Percentiles rank a stretch among this genome's conserved stretches.
Conservation (phyloP, 1,284 basidiomycete genomes). For the Fomitopsis betulina region DNA sequence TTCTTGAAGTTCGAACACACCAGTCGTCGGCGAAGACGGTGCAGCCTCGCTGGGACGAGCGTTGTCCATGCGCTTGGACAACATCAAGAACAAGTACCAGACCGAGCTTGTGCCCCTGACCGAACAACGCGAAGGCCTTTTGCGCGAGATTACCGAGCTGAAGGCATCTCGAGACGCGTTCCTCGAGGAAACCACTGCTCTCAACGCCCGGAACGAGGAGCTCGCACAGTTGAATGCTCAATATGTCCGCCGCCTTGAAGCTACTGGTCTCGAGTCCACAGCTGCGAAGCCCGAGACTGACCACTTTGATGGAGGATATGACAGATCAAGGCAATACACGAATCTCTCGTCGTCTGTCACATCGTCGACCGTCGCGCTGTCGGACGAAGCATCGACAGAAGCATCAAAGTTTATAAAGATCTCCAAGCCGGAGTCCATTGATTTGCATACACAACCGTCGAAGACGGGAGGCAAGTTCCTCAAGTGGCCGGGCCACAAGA, state of each 20-base stretch:
- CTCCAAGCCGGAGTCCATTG: conserved; percentile 25
- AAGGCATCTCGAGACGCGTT: conserved; percentile 83
- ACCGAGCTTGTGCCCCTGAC: conserved; percentile 83
- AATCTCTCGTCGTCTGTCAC: conserved; percentile 22
- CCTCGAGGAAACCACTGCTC: conserved; percentile 85
- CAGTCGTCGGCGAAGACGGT: conserved; percentile 34
- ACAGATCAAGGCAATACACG: conserved; percentile 21
- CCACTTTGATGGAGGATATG: conserved; percentile 31
- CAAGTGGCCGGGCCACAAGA: conserved; percentile 55
- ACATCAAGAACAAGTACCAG: conserved; percentile 83
- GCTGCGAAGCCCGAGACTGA: conserved; percentile 20
- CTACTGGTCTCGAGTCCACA: conserved; percentile 24
- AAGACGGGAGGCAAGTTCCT: conserved; percentile 44
- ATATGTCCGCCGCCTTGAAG: conserved; percentile 73
- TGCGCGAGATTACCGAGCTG: conserved; percentile 85
- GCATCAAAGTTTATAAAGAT: conserved; percentile 26
- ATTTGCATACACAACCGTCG: conserved; percentile 36
- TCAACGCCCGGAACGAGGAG: conserved; percentile 92
- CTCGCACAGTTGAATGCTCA: conserved; percentile 83
- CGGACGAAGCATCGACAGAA: conserved; percentile 28
- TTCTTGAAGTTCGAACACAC: conserved; percentile 17
- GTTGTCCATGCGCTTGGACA: conserved; percentile 85
- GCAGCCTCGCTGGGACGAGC: conserved; percentile 61
- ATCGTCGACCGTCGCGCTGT: conserved; percentile 26
- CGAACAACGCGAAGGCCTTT: conserved; percentile 74